Conservation (phyloP, 306 rosid genomes). For the Corylus heterophylla region DNA sequence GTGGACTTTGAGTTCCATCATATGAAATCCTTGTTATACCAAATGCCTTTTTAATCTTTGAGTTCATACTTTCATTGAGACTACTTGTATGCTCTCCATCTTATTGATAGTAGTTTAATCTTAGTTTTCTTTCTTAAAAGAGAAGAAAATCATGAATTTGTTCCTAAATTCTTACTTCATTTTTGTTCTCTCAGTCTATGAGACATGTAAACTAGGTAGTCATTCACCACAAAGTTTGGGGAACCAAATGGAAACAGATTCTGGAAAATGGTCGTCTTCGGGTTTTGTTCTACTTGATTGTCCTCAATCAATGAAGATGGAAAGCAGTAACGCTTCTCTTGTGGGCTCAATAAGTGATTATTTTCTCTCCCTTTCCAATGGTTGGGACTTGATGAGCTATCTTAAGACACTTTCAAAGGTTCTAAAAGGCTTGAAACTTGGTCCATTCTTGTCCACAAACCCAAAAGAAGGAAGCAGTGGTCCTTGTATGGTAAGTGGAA, state of each 20-base stretch:
- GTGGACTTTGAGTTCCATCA: neutral
- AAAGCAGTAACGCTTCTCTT: constrained; percentile 90
- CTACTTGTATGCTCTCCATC: neutral
- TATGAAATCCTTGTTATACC: neutral
- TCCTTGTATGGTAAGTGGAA: constrained; percentile 71
- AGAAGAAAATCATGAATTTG: neutral
- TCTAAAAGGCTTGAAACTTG: constrained; percentile 81
- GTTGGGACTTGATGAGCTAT: constrained; percentile 96
- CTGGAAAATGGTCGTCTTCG: constrained; percentile 69
- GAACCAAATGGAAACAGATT: constrained; percentile 87
- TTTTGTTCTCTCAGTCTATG: constrained; percentile 65
- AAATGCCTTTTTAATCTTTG: neutral
- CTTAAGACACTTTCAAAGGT: constrained; percentile 96
- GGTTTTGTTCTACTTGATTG: constrained; percentile 95
- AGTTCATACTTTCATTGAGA: neutral
- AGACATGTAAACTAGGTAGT: constrained; percentile 95
- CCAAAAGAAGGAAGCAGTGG: constrained; percentile 84
- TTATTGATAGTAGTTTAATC: constrained; percentile 23
- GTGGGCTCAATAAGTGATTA: constrained; percentile 96
- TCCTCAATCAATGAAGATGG: constrained; percentile 96
- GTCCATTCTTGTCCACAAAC: constrained; percentile 64
- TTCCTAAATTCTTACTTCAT: constrained; percentile 12
- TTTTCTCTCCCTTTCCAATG: constrained; percentile 88
- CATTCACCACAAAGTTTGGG: constrained; percentile 85
- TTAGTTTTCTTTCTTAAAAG: constrained; percentile 11